Conservation (phyloP, 495 filamentous ascomycete species). For the Astrothelium macrocarpum region DNA sequence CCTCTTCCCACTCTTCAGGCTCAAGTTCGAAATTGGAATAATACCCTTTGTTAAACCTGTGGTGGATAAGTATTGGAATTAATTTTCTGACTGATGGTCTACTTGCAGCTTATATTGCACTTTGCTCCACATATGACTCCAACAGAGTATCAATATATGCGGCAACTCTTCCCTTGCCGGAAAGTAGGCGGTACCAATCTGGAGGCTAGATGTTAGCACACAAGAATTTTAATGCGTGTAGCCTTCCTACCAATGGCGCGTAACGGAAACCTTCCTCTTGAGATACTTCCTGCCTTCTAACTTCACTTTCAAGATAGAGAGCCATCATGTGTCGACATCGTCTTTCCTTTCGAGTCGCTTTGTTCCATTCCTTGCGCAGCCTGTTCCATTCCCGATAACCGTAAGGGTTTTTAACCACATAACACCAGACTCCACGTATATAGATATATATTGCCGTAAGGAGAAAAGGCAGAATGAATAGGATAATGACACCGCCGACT, state of each 20-base stretch:
- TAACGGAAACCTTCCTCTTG: conserved; percentile 5
- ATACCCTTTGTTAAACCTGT: background rate
- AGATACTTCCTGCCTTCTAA: conserved; percentile 1
- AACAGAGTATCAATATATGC: background rate
- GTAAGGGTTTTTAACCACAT: background rate
- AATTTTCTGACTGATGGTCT: background rate
- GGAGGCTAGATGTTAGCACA: conserved; percentile 1
- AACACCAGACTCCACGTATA: conserved; percentile 4
- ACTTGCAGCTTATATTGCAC: conserved; percentile 4
- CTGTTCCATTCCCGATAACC: conserved; percentile 6
- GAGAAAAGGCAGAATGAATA: background rate
- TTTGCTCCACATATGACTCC: background rate
- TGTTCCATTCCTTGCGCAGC: conserved; percentile 5
- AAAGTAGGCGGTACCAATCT: conserved; percentile 1
- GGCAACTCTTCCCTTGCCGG: background rate
- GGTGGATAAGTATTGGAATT: background rate
- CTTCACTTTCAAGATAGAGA: conserved; percentile 6
- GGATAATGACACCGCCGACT: background rate
- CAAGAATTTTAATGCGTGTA: background rate
- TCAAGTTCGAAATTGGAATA: background rate
- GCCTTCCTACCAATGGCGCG: conserved; percentile 1
- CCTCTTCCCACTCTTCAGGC: conserved; percentile 4
- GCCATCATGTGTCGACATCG: conserved; percentile 5
- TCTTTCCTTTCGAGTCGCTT: background rate
- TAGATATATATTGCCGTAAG: background rate